A percentile compares a stretch with the other conserved stretches of the same genome.
Evolutionary conservation across 2,329 filamentous ascomycete species (phyloP).

Genomic region (Penicillium oxalicum): DNA sequence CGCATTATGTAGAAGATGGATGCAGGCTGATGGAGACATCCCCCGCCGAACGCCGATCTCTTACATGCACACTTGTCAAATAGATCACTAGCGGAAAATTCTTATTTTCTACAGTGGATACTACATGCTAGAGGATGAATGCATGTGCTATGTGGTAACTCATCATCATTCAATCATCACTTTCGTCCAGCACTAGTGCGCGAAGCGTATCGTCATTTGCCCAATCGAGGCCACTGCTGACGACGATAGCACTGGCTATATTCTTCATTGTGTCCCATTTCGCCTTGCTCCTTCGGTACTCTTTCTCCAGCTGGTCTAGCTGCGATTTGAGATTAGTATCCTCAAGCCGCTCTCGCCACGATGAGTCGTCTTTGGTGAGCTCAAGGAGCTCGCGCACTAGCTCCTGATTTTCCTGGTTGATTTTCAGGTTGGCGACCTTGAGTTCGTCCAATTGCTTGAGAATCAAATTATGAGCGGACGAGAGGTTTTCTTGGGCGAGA

Average conservation of each 20-base stretch:
- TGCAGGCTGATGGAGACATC: too few species aligned
- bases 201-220: conserved; percentile 61
- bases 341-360: conserved; percentile 47
- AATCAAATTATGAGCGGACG: conserved; percentile 47
- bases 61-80: too few species aligned
- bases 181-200: conserved; percentile 63
- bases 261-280: conserved; percentile 72
- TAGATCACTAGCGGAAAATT: too few species aligned
- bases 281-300: conserved; percentile 57
- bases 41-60: too few species aligned
- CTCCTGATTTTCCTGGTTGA: conserved; percentile 56
- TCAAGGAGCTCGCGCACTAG: conserved; percentile 58
- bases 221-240: conserved; percentile 80
- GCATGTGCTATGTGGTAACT: too few species aligned
- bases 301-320: conserved; percentile 53
- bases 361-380: conserved; percentile 54
- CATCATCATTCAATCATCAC: conserved; percentile 45
- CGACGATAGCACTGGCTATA: conserved; percentile 70
- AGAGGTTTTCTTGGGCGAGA: conserved; percentile 56
- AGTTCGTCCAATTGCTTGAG: conserved; percentile 50
- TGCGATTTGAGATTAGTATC: conserved; percentile 51
- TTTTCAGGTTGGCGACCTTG: conserved; percentile 53
- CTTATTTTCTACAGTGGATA: too few species aligned
- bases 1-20: too few species aligned
- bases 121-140: too few species aligned